These are phyloP conservation scores for Leccinum boreale DNA, from an alignment of 768 basidiomycete genomes.

Conservation along the genomic window DNA sequence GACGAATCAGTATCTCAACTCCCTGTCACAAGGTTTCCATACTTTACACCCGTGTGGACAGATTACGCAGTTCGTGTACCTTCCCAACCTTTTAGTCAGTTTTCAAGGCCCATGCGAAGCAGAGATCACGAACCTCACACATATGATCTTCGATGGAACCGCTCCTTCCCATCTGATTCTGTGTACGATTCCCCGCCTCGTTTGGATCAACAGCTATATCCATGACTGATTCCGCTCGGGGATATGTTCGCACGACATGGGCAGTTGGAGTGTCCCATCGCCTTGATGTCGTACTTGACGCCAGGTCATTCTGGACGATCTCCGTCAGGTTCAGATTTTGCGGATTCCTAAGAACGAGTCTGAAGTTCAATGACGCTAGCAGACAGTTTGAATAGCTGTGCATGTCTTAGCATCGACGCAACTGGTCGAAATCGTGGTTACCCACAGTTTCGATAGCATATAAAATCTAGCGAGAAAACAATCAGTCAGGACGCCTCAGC, in stretches of 20 bases:
- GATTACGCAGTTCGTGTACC: no score
- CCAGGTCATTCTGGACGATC: not conserved
- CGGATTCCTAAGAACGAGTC: not conserved
- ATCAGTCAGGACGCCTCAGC: no score
- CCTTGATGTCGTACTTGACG: no score
- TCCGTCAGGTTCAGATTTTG: not conserved
- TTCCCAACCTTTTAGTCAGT: no score
- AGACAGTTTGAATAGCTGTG: slow-evolving; percentile 12
- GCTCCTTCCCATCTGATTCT: not conserved
- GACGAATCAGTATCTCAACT: not conserved
- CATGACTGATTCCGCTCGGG: not conserved
- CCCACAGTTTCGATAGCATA: no score
- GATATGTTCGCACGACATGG: not conserved
- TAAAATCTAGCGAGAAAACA: no score
- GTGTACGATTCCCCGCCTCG: not conserved
- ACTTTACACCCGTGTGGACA: no score
- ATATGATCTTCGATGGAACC: no score
- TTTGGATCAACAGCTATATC: not conserved
- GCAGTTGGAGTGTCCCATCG: not conserved
- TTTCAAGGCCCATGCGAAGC: no score
- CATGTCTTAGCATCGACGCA: not conserved
- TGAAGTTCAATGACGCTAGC: slow-evolving; percentile 7
- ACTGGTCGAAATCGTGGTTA: no score
- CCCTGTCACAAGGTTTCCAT: not conserved
- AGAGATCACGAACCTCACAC: no score